These are phyloP conservation scores for Leucoagaricus sp. DNA, from an alignment of 1,284 basidiomycete genomes.

Conservation along the genomic window DNA sequence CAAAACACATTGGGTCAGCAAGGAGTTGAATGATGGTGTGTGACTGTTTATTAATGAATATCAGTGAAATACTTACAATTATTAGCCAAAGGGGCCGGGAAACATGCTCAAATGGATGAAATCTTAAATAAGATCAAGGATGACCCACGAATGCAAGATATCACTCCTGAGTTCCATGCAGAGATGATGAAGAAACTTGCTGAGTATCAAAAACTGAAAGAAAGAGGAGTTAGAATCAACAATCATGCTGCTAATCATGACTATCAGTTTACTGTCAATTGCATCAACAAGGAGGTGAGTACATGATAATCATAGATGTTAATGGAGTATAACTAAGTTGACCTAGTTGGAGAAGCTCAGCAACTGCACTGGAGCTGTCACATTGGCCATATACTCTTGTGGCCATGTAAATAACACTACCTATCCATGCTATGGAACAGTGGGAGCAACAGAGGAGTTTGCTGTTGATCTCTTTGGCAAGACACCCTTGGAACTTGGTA, in stretches of 20 bases:
- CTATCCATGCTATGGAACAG: neutral
- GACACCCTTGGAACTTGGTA: neutral
- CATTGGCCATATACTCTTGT: neutral
- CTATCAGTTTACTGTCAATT: neutral
- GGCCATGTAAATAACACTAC: neutral
- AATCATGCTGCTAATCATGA: neutral
- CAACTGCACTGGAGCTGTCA: neutral
- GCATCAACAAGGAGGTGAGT: neutral
- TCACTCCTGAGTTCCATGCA: neutral
- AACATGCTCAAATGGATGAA: neutral
- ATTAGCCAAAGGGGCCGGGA: neutral
- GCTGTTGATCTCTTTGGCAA: neutral
- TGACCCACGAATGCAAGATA: neutral
- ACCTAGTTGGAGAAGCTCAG: neutral
- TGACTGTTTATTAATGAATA: neutral
- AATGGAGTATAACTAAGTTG: neutral
- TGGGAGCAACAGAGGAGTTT: neutral
- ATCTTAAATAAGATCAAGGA: neutral
- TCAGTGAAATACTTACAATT: too few relatives aligned
- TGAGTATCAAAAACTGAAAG: neutral
- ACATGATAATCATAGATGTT: neutral
- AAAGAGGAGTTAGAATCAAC: neutral
- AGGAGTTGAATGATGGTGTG: neutral
- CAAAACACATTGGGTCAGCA: neutral
- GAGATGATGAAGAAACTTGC: neutral